Evolutionary conservation across 768 basidiomycete genomes (phyloP), one percentile per base, ranked within the genome.

Genomic region (Tricholomella constricta): DNA sequence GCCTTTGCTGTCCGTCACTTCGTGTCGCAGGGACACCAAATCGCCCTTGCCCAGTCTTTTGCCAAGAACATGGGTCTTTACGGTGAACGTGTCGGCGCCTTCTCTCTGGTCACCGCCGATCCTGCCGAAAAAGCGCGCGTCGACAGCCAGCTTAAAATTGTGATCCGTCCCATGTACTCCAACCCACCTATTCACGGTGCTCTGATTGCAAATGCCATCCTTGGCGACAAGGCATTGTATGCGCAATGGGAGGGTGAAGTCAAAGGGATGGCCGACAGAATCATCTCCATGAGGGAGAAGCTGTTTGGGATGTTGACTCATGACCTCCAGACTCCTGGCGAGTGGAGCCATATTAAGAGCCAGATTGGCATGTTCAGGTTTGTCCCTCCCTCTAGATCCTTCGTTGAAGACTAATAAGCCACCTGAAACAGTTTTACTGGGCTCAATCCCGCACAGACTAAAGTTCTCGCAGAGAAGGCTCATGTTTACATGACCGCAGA

Each of bases 61-160:
- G 97, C 97, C 34, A 99, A 99, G 81, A 98, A 98, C 79, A 96
- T 98, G 86, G 97, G 97, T 48, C 82, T 99, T 36, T 99, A 99
- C 68, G 96, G 94, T 54, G 97, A 98, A 75, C 94, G 97, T 62
- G 92, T 94, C 53, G 97, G 97, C n/a, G 89, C 91, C 4, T 94
- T 99, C 78, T 96, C 95, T 15, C 69, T 99, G 64, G 83, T 82
- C 46, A 85, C 84, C 17, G 65, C 75, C 48, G 80, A 81, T 60
- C 74, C 85, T 41, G 88, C 82, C 58, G 92, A 92, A 73, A 90
- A 85, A 71, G 86, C 84, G 27, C 86, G 93, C 43, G 86, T 98
- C 36, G 90, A 95, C 72, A 91, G 88, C 69, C 97, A 98, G 72
- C 74, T 98, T 66, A 94, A 96, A 78, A 97, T 98, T 56, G 74